Conservation (phyloP, 2,329 filamentous ascomycete genomes). For the Aspergillus sp. region DNA sequence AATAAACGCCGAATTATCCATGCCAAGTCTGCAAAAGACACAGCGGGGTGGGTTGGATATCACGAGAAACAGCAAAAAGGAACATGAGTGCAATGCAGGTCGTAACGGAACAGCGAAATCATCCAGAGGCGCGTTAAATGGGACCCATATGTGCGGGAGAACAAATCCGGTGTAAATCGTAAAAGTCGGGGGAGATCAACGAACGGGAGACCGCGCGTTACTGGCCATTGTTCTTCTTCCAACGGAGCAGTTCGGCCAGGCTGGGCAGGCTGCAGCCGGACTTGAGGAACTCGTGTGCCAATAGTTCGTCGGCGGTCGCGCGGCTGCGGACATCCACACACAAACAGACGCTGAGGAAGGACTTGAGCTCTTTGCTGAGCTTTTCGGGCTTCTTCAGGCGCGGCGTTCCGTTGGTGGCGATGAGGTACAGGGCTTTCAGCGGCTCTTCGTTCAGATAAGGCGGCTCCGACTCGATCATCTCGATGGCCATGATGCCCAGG, state of each 20-base stretch:
- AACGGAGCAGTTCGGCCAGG: constrained; percentile 82
- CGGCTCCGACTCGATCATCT: constrained; percentile 99
- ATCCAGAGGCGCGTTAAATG: constrained; percentile 27
- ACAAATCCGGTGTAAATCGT: constrained; percentile 23
- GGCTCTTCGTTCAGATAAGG: constrained; percentile 98
- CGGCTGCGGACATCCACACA: constrained; percentile 95
- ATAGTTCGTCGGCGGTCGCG: constrained; percentile 84
- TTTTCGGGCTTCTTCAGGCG: constrained; percentile 98
- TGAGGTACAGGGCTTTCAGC: constrained; percentile 93
- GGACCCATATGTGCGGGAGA: constrained; percentile 31
- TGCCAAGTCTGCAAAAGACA: constrained; percentile 25
- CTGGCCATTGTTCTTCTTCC: constrained; percentile 46
- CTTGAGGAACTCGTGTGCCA: constrained; percentile 91
- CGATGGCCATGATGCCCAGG: constrained; percentile 98
- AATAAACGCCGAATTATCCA: constrained; percentile 32
- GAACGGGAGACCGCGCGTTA: constrained; percentile 19
- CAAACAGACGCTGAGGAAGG: constrained; percentile 91
- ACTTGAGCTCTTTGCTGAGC: constrained; percentile 95
- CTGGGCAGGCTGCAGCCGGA: constrained; percentile 81
- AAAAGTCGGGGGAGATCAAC: constrained; percentile 6
- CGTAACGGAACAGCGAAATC: constrained; percentile 23
- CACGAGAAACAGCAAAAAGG: constrained; percentile 15
- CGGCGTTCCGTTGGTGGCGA: constrained; percentile 96
- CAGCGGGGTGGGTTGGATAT: constrained; percentile 25
- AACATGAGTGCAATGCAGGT: constrained; percentile 23